Percentiles rank a stretch among this genome's conserved stretches.
These are phyloP conservation scores for Clavariopsis aquatica DNA, from an alignment of 495 filamentous ascomycete species.

Conservation along the genomic window DNA sequence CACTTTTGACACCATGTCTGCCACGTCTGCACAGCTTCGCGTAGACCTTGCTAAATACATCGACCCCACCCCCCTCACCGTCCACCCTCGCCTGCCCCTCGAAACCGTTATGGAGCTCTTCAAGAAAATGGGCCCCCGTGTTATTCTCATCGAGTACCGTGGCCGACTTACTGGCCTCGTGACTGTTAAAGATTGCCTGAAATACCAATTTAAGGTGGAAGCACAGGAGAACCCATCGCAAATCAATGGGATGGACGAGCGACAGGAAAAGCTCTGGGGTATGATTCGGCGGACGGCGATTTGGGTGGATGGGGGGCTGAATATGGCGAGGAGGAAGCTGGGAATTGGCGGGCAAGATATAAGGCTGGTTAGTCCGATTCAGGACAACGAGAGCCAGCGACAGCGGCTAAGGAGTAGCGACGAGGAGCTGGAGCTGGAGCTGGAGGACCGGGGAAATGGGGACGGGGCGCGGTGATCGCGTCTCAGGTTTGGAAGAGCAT, in stretches of 20 bases:
- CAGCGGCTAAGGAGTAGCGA: constrained; percentile 7
- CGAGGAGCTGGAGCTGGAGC: constrained; percentile 24
- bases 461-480: background rate
- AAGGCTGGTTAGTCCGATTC: constrained; percentile 27
- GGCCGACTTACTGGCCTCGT: constrained; percentile 82
- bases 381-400: constrained; percentile 3
- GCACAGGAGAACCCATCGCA: constrained; percentile 75
- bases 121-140: constrained; percentile 94
- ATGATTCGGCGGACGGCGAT: constrained; percentile 35
- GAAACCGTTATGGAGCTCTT: constrained; percentile 99
- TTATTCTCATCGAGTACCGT: constrained; percentile 88
- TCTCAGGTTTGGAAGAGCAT: background rate
- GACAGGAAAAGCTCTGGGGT: constrained; percentile 43
- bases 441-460: constrained; percentile 30
- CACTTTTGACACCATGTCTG: constrained; percentile 65
- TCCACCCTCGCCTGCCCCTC: constrained; percentile 86
- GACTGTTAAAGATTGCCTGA: constrained; percentile 95
- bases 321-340: constrained; percentile 23
- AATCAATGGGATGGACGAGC: constrained; percentile 45
- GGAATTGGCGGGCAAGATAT: constrained; percentile 26
- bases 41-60: constrained; percentile 88
- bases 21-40: constrained; percentile 56
- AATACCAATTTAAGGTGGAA: constrained; percentile 96
- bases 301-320: constrained; percentile 36
- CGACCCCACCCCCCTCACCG: constrained; percentile 85